phyloP scores from a whole-genome alignment of 441 rosid genomes.

The Euphorbia schlechtendalii region DNA sequence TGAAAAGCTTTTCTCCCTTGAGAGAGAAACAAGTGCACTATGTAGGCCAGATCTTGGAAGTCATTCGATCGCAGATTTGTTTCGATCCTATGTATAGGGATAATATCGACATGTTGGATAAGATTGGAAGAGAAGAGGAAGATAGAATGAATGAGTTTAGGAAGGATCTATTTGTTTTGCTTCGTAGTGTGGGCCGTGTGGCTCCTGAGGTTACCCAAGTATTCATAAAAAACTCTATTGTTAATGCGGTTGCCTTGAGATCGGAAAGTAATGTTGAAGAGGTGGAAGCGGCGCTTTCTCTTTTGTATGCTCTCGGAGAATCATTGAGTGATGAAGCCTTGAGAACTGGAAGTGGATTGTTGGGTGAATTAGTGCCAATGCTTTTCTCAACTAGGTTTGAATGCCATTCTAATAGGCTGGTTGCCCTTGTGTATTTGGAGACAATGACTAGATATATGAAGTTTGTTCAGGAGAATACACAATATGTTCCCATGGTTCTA shows the following conservation, averaged over 20 bases:
- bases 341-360: constrained; percentile 57
- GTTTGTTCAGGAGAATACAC: constrained; percentile 67
- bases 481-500: constrained; percentile 59
- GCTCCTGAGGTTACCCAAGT: constrained; percentile 77
- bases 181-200: constrained; percentile 73
- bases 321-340: constrained; percentile 66
- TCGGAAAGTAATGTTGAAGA: constrained; percentile 75
- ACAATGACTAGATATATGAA: constrained; percentile 73
- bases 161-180: constrained; percentile 74
- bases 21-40: constrained; percentile 67
- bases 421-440: constrained; percentile 83
- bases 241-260: constrained; percentile 49
- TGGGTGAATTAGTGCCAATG: constrained; percentile 67
- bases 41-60: constrained; percentile 70
- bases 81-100: constrained; percentile 63
- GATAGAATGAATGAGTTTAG: constrained; percentile 77
- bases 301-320: constrained; percentile 89
- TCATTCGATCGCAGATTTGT: constrained; percentile 61
- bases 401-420: constrained; percentile 82
- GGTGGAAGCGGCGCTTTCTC: constrained; percentile 94
- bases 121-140: constrained; percentile 88
- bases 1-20: constrained; percentile 61
- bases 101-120: constrained; percentile 69
- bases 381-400: constrained; percentile 68
- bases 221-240: constrained; percentile 70